phyloP scores from a whole-genome alignment of 805 yeast genomes.

The Myxozyma neglecta region DNA sequence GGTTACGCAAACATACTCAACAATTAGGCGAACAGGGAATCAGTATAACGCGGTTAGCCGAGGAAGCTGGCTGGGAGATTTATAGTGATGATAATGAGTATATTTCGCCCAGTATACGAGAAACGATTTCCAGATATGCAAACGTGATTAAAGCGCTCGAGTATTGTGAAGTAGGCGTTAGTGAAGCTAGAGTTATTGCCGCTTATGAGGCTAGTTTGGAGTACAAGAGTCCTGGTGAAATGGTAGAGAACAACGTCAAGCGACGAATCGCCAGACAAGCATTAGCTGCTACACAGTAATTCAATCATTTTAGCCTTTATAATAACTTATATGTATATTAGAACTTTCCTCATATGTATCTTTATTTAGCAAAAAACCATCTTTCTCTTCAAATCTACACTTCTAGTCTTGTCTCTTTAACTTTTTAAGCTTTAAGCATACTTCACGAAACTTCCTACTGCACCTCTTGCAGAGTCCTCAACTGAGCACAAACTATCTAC shows the following conservation, averaged over 20 bases:
- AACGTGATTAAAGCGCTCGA: slow-evolving; percentile 81
- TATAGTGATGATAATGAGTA: slow-evolving; percentile 77
- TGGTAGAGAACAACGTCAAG: slow-evolving; percentile 73
- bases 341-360: background rate
- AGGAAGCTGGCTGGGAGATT: slow-evolving; percentile 92
- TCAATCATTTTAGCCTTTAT: background rate
- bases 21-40: slow-evolving; percentile 22
- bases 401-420: too few species aligned
- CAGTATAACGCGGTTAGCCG: slow-evolving; percentile 60
- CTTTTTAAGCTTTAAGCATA: too few species aligned
- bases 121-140: slow-evolving; percentile 78
- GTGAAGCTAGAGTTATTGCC: slow-evolving; percentile 71
- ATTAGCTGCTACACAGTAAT: background rate
- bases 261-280: slow-evolving; percentile 11
- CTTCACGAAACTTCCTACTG: too few species aligned
- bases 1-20: slow-evolving; percentile 70
- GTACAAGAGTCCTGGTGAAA: slow-evolving; percentile 64
- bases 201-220: slow-evolving; percentile 90
- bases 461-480: too few species aligned
- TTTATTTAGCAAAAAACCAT: too few species aligned
- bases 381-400: too few species aligned
- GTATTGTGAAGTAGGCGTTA: slow-evolving; percentile 82
- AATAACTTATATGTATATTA: background rate
- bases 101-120: slow-evolving; percentile 60
- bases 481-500: too few species aligned